A percentile compares a stretch with the other conserved stretches of the same genome.
phyloP scores from a whole-genome alignment of 495 filamentous ascomycete species.

The Pseudoneurospora amorphoporcata region DNA sequence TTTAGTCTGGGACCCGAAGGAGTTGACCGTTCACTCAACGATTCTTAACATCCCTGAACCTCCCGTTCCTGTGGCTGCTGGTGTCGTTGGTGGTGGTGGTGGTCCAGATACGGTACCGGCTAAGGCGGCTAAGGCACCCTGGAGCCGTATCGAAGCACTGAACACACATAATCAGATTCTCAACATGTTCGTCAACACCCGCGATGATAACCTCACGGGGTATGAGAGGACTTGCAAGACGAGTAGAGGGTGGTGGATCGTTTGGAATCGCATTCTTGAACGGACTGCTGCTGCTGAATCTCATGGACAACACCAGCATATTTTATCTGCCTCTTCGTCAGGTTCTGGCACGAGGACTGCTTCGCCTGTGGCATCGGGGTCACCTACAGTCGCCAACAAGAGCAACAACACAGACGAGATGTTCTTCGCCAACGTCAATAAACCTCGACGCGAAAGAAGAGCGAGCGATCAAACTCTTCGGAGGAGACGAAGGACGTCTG shows the following conservation, averaged over 20 bases:
- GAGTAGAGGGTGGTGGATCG: constrained; percentile 87
- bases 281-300: constrained; percentile 10
- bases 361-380: neutral
- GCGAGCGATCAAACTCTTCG: neutral
- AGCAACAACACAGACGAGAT: too few species aligned
- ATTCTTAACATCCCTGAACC: constrained; percentile 85
- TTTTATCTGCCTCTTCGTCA: neutral
- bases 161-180: constrained; percentile 82
- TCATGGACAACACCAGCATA: neutral
- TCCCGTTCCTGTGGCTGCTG: neutral
- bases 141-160: constrained; percentile 82
- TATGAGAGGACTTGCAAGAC: constrained; percentile 88
- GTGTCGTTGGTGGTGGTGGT: neutral
- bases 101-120: neutral
- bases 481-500: neutral
- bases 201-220: constrained; percentile 42
- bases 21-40: constrained; percentile 67
- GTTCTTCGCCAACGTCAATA: neutral
- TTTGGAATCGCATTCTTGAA: constrained; percentile 70
- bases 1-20: constrained; percentile 72
- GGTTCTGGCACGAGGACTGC: neutral
- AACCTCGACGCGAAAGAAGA: neutral
- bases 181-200: constrained; percentile 57
- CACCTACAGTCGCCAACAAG: neutral
- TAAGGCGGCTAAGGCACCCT: constrained; percentile 24